phyloP scores from a whole-genome alignment of 2,329 filamentous ascomycete genomes.

The Hypomyces rosellus region DNA sequence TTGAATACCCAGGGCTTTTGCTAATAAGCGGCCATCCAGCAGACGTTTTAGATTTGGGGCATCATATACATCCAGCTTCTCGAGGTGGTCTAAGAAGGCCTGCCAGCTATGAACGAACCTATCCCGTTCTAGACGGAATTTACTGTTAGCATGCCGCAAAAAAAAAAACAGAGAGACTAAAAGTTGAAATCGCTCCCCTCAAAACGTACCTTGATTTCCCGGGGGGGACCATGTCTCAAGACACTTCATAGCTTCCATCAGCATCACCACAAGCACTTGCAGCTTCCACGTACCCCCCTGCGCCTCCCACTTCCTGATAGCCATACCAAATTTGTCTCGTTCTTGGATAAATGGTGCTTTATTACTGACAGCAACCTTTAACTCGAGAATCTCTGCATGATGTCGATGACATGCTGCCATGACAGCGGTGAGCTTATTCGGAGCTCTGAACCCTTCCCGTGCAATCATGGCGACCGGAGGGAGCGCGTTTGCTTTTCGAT shows the following conservation, averaged over 20 bases:
- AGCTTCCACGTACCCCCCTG: conserved; percentile 59
- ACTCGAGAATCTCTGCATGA: conserved; percentile 52
- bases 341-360: conserved; percentile 39
- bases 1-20: conserved; percentile 59
- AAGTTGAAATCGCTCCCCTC: too few species aligned
- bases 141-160: background rate
- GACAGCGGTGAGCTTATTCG: conserved; percentile 68
- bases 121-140: conserved; percentile 32
- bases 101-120: conserved; percentile 47
- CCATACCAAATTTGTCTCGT: conserved; percentile 66
- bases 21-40: conserved; percentile 70
- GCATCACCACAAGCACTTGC: conserved; percentile 61
- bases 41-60: conserved; percentile 54
- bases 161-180: background rate
- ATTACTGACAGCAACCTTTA: conserved; percentile 51
- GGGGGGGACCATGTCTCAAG: conserved; percentile 26
- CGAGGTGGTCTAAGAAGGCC: conserved; percentile 48
- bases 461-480: conserved; percentile 49
- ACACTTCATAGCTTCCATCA: conserved; percentile 53
- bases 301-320: conserved; percentile 64
- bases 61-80: conserved; percentile 49
- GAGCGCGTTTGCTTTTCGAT: conserved; percentile 44
- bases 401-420: conserved; percentile 60
- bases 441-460: conserved; percentile 70
- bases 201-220: background rate